Percentiles rank a stretch among this genome's conserved stretches.
Conservation (phyloP, 75 land plant species). For the Cunninghamia lanceolata region DNA sequence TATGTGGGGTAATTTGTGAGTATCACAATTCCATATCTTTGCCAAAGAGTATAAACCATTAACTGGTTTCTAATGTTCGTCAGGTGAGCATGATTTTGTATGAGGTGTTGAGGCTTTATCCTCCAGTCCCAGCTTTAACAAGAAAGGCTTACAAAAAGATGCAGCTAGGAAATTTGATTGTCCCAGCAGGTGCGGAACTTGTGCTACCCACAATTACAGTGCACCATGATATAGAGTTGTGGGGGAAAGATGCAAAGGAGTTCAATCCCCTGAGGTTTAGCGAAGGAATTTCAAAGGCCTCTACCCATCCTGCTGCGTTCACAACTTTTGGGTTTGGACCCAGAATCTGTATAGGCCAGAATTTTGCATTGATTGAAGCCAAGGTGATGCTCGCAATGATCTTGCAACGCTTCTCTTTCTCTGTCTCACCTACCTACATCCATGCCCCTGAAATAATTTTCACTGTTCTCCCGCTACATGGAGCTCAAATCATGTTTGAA, state of each 20-base stretch:
- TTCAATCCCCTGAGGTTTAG: constrained; percentile 58
- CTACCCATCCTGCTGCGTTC: constrained; percentile 30
- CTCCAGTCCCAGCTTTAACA: constrained; percentile 18
- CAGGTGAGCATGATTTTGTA: constrained; percentile 51
- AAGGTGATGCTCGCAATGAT: constrained; percentile 35
- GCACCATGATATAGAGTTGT: constrained; percentile 36
- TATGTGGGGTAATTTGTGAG: not conserved
- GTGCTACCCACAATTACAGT: constrained; percentile 20
- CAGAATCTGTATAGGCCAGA: constrained; percentile 47
- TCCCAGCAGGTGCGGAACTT: constrained; percentile 21
- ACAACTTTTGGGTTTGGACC: constrained; percentile 54
- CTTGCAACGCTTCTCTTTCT: constrained; percentile 22
- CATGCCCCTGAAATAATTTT: constrained; percentile 27
- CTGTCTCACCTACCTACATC: constrained; percentile 29
- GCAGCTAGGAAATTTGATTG: constrained; percentile 17
- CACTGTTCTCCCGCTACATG: constrained; percentile 22
- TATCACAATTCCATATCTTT: too few species aligned
- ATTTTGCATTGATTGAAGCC: constrained; percentile 41
- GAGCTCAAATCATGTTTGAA: constrained; percentile 12
- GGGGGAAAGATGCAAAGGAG: constrained; percentile 51
- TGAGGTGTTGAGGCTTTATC: constrained; percentile 37
- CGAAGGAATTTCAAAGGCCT: constrained; percentile 38
- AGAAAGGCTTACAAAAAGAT: constrained; percentile 13
- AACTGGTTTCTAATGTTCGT: too few species aligned
- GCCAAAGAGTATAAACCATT: too few species aligned